phyloP scores from a whole-genome alignment of 2,329 filamentous ascomycete species.

The Verticillium longisporum region DNA sequence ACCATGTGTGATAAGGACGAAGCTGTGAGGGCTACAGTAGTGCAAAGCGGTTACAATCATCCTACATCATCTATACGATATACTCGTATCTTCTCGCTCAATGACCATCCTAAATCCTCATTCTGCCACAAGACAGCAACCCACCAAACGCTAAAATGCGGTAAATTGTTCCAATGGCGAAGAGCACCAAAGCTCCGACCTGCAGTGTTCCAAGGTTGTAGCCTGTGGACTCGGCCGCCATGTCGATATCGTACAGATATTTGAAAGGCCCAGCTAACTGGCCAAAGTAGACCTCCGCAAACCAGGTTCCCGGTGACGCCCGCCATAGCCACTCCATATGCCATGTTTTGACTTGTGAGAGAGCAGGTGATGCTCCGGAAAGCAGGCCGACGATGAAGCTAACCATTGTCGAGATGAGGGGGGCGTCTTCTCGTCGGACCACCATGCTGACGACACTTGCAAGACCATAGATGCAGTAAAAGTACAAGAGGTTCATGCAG shows the following conservation, averaged over 20 bases:
- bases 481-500: constrained; percentile 45
- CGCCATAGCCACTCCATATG: constrained; percentile 50
- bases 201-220: constrained; percentile 36
- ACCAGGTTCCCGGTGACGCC: constrained; percentile 45
- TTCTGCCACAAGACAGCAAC: constrained; percentile 22
- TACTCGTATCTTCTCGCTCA: too few species aligned
- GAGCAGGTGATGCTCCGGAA: constrained; percentile 43
- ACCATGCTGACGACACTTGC: constrained; percentile 46
- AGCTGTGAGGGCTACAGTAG: too few species aligned
- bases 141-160: constrained; percentile 36
- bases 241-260: constrained; percentile 43
- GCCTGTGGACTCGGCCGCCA: constrained; percentile 34
- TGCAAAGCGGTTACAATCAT: too few species aligned
- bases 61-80: too few species aligned
- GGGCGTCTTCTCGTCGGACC: constrained; percentile 47
- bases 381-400: constrained; percentile 47
- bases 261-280: constrained; percentile 39
- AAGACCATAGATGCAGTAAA: constrained; percentile 52
- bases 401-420: constrained; percentile 47
- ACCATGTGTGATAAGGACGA: background rate
- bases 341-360: constrained; percentile 42
- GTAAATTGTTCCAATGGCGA: constrained; percentile 36
- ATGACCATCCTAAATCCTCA: constrained; percentile 16
- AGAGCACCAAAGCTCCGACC: constrained; percentile 26
- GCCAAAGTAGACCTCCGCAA: constrained; percentile 49